phyloP scores from a whole-genome alignment of 1,139 yeast genomes.

The Diutina scorzettiae region DNA sequence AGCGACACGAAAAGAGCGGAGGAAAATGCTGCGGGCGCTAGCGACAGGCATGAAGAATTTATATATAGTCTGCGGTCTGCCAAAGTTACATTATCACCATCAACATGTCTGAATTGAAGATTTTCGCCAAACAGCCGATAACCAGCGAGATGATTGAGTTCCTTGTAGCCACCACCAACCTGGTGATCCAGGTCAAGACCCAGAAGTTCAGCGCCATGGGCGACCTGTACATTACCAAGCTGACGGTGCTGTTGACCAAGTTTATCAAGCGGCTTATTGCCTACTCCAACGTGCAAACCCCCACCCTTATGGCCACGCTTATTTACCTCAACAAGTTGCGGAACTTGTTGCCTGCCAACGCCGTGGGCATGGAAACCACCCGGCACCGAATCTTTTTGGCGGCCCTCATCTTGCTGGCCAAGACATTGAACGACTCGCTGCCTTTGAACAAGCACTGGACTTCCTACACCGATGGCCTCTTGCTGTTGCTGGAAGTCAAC shows the following conservation, averaged over 20 bases:
- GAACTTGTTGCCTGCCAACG: conserved; percentile 70
- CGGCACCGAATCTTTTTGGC: conserved; percentile 88
- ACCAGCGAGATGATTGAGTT: conserved; percentile 68
- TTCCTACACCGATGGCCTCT: conserved; percentile 73
- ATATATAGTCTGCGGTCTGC: neutral
- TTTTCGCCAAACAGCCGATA: conserved; percentile 70
- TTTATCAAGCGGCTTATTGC: conserved; percentile 65
- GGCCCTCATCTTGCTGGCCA: conserved; percentile 78
- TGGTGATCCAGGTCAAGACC: conserved; percentile 53
- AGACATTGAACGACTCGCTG: conserved; percentile 81
- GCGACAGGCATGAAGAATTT: neutral
- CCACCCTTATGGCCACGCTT: conserved; percentile 85
- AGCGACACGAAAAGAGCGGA: neutral
- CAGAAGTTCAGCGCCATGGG: conserved; percentile 9
- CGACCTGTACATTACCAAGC: conserved; percentile 14
- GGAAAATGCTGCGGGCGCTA: neutral
- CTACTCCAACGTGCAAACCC: conserved; percentile 86
- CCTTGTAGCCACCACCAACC: conserved; percentile 66
- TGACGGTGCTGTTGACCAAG: conserved; percentile 28
- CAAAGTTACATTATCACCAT: conserved; percentile 7
- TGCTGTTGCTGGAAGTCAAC: conserved; percentile 69
- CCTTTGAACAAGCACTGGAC: conserved; percentile 97
- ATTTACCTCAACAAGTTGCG: conserved; percentile 73
- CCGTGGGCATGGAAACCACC: conserved; percentile 88
- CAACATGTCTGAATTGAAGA: conserved; percentile 37